Percentiles rank a stretch among this genome's conserved stretches.
phyloP scores from a whole-genome alignment of 352 stramenopile genomes.

The Globisporangium viniferum region DNA sequence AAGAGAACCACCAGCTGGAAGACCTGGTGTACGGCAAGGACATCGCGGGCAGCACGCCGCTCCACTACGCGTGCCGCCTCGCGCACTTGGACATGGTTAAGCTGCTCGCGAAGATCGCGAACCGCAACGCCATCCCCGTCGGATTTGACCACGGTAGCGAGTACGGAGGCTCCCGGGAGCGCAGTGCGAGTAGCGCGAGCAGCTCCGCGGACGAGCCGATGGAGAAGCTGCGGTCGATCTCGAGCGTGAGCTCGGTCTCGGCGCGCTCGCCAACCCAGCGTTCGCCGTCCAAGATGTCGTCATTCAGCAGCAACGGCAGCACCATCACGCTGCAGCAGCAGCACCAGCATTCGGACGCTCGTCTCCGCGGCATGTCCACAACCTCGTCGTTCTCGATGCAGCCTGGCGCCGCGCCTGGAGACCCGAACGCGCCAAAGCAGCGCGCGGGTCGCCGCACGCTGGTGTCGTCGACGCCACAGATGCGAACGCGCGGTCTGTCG shows the following conservation, averaged over 20 bases:
- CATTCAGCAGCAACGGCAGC: slow-evolving; percentile 12
- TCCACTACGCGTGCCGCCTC: slow-evolving; percentile 79
- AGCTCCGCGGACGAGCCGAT: slow-evolving; percentile 41
- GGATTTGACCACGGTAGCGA: slow-evolving; percentile 36
- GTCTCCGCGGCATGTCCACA: slow-evolving; percentile 36
- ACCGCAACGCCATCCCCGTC: slow-evolving; percentile 68
- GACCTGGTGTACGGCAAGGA: slow-evolving; percentile 84
- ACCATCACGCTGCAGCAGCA: background rate
- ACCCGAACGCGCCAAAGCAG: slow-evolving; percentile 23
- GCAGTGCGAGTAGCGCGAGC: slow-evolving; percentile 66
- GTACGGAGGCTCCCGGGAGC: slow-evolving; percentile 34
- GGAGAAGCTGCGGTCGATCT: slow-evolving; percentile 64
- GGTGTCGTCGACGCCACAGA: slow-evolving; percentile 50
- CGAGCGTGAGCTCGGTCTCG: slow-evolving; percentile 40
- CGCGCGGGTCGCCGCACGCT: slow-evolving; percentile 53
- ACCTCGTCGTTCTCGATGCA: slow-evolving; percentile 61
- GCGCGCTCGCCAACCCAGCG: slow-evolving; percentile 56
- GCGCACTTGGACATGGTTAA: slow-evolving; percentile 86
- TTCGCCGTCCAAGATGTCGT: slow-evolving; percentile 27
- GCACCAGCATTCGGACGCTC: slow-evolving; percentile 20
- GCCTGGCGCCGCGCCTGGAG: slow-evolving; percentile 45
- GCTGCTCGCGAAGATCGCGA: slow-evolving; percentile 78
- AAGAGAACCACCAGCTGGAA: slow-evolving; percentile 80
- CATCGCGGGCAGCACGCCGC: slow-evolving; percentile 68
- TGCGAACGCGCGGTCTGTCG: slow-evolving; percentile 44